Evolutionary conservation across 495 filamentous ascomycete species (phyloP).

Genomic region (Viridothelium virens): DNA sequence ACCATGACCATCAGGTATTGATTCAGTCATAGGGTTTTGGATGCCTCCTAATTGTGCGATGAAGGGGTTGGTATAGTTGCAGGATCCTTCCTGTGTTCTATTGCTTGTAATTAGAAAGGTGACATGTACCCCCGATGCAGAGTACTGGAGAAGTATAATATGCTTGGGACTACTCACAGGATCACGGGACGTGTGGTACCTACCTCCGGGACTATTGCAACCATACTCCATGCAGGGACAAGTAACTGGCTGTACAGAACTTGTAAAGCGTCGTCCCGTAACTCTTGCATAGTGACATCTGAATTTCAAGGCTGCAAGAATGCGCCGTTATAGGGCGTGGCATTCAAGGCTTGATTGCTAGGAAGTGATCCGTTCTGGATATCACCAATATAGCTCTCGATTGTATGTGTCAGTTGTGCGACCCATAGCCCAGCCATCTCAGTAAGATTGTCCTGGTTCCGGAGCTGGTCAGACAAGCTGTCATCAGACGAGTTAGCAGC

Average conservation of each 20-base stretch:
- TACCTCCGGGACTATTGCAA: not conserved
- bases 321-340: not conserved
- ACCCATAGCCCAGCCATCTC: not conserved
- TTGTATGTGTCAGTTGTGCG: not conserved
- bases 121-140: too few relatives aligned
- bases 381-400: not conserved
- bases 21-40: not conserved
- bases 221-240: not conserved
- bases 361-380: slow-evolving; percentile 1
- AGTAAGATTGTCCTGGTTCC: not conserved
- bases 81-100: not conserved
- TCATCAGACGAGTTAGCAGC: not conserved
- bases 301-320: not conserved
- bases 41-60: not conserved
- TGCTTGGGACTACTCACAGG: not conserved
- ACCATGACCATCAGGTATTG: not conserved
- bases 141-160: too few relatives aligned
- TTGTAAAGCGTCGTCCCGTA: not conserved
- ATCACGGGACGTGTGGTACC: not conserved
- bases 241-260: not conserved
- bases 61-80: not conserved
- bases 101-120: not conserved
- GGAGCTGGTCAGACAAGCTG: not conserved
- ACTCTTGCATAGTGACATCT: not conserved
- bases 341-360: not conserved